phyloP scores from a whole-genome alignment of 768 basidiomycete genomes.

The Panellus pusillus region DNA sequence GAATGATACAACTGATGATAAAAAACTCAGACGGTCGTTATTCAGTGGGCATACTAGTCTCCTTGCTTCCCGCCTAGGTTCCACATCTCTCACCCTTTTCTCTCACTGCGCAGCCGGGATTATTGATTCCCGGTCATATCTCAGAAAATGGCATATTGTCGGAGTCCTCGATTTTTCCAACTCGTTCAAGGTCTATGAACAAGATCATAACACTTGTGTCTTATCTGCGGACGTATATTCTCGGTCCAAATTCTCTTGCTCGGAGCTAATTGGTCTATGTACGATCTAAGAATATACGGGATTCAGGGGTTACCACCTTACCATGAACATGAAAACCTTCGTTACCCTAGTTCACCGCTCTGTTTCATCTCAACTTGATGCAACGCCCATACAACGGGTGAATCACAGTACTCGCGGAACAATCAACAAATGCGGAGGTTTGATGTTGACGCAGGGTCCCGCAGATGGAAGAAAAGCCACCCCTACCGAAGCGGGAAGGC shows the following conservation, averaged over 20 bases:
- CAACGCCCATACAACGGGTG: no score
- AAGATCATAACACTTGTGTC: no score
- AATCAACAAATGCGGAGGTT: not conserved
- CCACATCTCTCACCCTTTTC: not conserved
- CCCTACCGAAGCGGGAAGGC: constrained; percentile 7
- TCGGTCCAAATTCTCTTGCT: no score
- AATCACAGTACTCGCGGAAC: not conserved
- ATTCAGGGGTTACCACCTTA: no score
- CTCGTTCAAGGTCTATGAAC: not conserved
- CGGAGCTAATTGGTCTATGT: no score
- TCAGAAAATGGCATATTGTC: not conserved
- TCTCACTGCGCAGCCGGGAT: no score
- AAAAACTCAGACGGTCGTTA: not conserved
- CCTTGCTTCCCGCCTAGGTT: constrained; percentile 10
- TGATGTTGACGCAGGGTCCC: not conserved
- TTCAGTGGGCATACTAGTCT: not conserved
- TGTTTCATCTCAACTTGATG: no score
- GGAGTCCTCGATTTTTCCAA: not conserved
- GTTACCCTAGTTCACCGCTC: no score
- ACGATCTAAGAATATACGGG: no score
- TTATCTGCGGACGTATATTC: no score
- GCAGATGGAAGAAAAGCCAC: not conserved
- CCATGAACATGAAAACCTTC: no score
- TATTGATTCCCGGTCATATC: not conserved
- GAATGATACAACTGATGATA: not conserved